Evolutionary conservation across 257 asterid genomes (phyloP), one percentile per base, ranked within the genome.

Genomic region (Echium plantagineum): DNA sequence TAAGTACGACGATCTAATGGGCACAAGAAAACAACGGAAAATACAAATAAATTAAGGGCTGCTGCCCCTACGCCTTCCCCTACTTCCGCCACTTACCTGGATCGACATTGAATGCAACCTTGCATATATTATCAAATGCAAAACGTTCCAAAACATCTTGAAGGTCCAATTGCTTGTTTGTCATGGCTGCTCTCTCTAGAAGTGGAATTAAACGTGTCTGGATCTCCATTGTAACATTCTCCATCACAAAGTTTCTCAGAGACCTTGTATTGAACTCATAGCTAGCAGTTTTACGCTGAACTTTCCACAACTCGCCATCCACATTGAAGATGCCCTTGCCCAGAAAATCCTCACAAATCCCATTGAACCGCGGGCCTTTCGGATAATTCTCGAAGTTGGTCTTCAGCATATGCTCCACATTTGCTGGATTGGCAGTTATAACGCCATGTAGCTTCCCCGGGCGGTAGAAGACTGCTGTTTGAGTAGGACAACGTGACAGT

Each of bases 191-290:
- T 12, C 21, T 61, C 35, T 63, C 67, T 4, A 91, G 72, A 4
- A 85, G 64, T 0, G 95, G 95, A 24, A 88, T 62, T 61, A 91
- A 58, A 9, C 94, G 79, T 6, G 69, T 49, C 10, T 71, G 77
- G 1, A 80, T 9, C 66, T 91, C 98, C 54, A 61, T 55, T 5
- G 71, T 68, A 2, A 81, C 94, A 51, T 74, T 85, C 30, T 87
- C 87, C 78, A 85, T 74, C 2, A 70, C 90, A 59, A 91, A 91
- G 53, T 78, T 84, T 5, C 96, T 71, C 24, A 91, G 84, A 52
- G 98, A 91, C 66, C 71, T 83, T 15, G 98, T 91, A 66, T 78
- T 91, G 71, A 91, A 91, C 69, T 91, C 96, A 21, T 85, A 81
- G 20, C 96, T 91, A 22, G 98, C 96, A 0, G 94, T 83, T 57